A percentile compares a stretch with the other conserved stretches of the same genome.
These are phyloP conservation scores for Eudorina sp. DNA, from an alignment of 139 green algal species.

Conservation along the genomic window DNA sequence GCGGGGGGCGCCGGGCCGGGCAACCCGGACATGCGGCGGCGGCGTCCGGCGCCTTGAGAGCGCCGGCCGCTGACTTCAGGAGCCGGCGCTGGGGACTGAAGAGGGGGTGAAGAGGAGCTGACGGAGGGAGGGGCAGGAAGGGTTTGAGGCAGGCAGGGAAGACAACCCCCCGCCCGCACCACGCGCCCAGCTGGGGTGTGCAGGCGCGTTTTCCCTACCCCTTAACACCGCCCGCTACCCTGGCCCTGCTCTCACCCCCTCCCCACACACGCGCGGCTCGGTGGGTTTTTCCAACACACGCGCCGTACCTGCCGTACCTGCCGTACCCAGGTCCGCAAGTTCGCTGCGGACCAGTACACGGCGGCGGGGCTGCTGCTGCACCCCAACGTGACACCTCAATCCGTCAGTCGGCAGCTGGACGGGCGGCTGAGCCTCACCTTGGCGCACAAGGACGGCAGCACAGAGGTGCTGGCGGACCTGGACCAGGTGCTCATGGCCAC, in stretches of 20 bases:
- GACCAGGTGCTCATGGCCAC: conserved; percentile 81
- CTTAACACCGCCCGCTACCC: not conserved
- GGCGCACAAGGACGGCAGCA: conserved; percentile 57
- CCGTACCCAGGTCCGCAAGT: conserved; percentile 76
- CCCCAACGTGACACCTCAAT: conserved; percentile 57
- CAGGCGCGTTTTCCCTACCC: not conserved
- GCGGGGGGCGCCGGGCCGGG: too few relatives aligned
- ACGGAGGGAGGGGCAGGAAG: too few relatives aligned
- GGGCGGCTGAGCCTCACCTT: conserved; percentile 63
- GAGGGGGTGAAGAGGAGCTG: too few relatives aligned
- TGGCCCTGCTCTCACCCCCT: not conserved
- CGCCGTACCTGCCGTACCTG: not conserved
- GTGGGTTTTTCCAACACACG: not conserved
- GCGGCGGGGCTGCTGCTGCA: conserved; percentile 76
- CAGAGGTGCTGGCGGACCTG: conserved; percentile 60
- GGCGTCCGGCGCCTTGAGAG: too few relatives aligned
- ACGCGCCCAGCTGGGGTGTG: too few relatives aligned
- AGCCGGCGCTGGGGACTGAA: too few relatives aligned
- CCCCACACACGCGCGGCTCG: too few relatives aligned
- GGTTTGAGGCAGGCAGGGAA: too few relatives aligned
- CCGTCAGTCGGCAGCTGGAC: conserved; percentile 59
- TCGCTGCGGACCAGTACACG: conserved; percentile 73
- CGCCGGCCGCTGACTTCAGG: too few relatives aligned
- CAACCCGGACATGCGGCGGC: too few relatives aligned
- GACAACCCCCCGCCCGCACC: too few relatives aligned